Evolutionary conservation across 2,329 filamentous ascomycete genomes (phyloP), one percentile per base, ranked within the genome.

Genomic region (Phaeosphaeriaceae sp.): DNA sequence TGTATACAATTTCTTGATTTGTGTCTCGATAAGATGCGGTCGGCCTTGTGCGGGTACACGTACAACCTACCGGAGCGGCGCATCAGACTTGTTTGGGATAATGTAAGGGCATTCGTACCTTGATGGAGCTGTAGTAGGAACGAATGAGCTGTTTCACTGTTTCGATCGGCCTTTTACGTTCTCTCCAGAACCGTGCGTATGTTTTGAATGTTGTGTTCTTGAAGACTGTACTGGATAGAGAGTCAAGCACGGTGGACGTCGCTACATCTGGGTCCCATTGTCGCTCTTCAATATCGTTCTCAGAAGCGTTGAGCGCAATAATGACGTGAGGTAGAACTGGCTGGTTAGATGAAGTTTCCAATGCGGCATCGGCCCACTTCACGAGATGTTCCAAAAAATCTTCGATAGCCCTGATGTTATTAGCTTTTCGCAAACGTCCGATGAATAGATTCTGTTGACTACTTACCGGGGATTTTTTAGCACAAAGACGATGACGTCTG

Each of bases 241-340:
- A 54, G 1, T 52, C 54, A 22, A 67, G 22, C 33, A 81, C 51
- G 83, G 76, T 9, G 74, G 66, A 58, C 1, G 82, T 84, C 7
- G 80, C 77, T 11, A 57, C 66, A 9, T 78, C 60, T 2, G 76
- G 62, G 58, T 83, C 77, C 83, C 83, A 85, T 47, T 78, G 73
- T 7, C 71, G 62, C n/a, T 72, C 69, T 33, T 80, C 71, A 3
- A 80, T 71, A 41, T 72, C 71, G 44, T 70, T 64, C 9, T 83
- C 77, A 0, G 78, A 75, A 1, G 78, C 79, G 65, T 86, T 86
- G 36, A 86, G 72, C 0, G 82, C 83, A 44, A 87, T 82, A 52
- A 87, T 79, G 6, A 81, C 84, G 63, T 85, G 83, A 2, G 85
- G 84, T 2, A 86, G 76, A 2, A 82, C 79, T 0, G 84, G 84